These are phyloP conservation scores for Pseudognaphalium luteoalbum DNA, from an alignment of 129 eudicot species.

Conservation along the genomic window DNA sequence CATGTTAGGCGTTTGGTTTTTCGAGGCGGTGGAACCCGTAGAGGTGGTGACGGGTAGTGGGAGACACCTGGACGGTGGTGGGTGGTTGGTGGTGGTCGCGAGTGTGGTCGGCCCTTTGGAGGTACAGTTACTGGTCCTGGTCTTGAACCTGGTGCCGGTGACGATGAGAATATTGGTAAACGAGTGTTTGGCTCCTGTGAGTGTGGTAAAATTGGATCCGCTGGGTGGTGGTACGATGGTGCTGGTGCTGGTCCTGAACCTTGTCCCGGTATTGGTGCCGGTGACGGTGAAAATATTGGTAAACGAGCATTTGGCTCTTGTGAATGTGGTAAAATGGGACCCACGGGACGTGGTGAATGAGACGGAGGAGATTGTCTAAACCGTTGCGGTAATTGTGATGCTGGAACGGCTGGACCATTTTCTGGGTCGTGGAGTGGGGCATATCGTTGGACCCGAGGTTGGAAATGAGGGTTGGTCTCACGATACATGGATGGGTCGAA, in stretches of 20 bases:
- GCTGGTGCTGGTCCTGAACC: conserved; percentile 6
- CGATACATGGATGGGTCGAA: conserved; percentile 49
- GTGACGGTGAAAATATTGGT: conserved; percentile 17
- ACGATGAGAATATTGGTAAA: conserved; percentile 25
- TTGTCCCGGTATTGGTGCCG: not conserved
- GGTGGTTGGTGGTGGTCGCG: conserved; percentile 14
- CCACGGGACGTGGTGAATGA: not conserved
- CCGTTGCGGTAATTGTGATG: conserved; percentile 32
- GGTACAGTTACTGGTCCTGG: not conserved
- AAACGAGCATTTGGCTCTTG: conserved; percentile 21
- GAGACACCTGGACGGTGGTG: conserved; percentile 8
- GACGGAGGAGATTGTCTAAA: conserved; percentile 28
- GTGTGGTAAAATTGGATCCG: conserved; percentile 19
- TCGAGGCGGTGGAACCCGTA: conserved; percentile 37
- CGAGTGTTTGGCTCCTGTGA: conserved; percentile 20
- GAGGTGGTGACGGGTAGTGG: conserved; percentile 32
- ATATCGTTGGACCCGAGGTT: conserved; percentile 37
- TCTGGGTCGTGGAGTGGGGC: conserved; percentile 36
- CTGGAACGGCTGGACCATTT: conserved; percentile 14
- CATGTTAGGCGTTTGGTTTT: conserved; percentile 59
- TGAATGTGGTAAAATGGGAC: conserved; percentile 29
- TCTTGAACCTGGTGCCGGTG: not conserved
- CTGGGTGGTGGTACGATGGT: not conserved
- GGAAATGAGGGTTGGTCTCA: conserved; percentile 86
- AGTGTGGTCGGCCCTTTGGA: conserved; percentile 14